Evolutionary conservation across 2,329 filamentous ascomycete genomes (phyloP), one percentile per base, ranked within the genome.

Genomic region (Curvularia spicifera): DNA sequence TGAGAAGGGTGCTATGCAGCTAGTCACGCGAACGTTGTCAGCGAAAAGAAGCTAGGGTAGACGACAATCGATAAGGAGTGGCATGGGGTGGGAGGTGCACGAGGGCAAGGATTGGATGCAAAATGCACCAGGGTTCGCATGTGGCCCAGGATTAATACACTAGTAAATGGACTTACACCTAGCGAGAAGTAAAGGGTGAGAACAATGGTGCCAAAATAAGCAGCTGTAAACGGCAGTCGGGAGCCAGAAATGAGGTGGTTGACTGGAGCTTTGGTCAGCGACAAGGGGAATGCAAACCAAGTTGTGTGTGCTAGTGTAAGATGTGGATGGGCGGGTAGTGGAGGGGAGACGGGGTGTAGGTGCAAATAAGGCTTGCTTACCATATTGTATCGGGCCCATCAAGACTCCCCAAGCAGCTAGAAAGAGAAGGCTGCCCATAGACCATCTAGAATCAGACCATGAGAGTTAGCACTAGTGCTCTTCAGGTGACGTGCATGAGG

Each of bases 151-250:
- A 47, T 54, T 13, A 56, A 54, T 49, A 45, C 52, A 52, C 55
- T 58, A 57, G 47, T 3, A 58, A 53, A 55, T 47, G 51, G 60
- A 89, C 91, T 87, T 85, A 97, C 94, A 72, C 93, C 93, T 69
- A 97, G 82, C 55, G 93, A 90, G 79, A 97, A 97, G 78, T 94
- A 96, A 26, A 98, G 83, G 10, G 95, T 98, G 73, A 98, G 80
- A 45, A 82, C 85, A 72, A 98, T 97, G 62, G 92, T 95, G 51
- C 93, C 93, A 81, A 98, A 97, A 82, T 98, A 98, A 60, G 92
- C 91, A 44, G 89, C 90, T 29, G 94, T 97, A 76, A 98, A 98
- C 3, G 95, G 95, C 61, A 98, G 81, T 69, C 95, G 87, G 70
- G 92, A 85, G 53, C 89, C 87, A 56, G 94, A 98, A 56, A 93